Conservation (phyloP, 257 asterid genomes). For the Scutellaria baicalensis region DNA sequence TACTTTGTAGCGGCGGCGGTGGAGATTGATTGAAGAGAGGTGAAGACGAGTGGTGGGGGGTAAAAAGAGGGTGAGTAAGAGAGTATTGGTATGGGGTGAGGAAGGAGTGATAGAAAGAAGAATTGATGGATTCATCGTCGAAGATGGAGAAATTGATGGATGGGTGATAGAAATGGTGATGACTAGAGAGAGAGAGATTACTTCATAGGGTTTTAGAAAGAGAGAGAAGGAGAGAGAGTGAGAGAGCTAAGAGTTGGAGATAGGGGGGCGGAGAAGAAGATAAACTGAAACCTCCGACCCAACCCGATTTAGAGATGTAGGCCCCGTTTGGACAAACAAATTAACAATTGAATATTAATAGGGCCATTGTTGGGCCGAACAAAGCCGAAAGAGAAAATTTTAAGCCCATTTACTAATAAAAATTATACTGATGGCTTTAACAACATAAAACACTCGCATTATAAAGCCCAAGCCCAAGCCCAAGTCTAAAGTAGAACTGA, state of each 20-base stretch:
- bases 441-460: too few relatives aligned
- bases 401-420: too few relatives aligned
- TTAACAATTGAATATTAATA: too few relatives aligned
- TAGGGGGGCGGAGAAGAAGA: slow-evolving; percentile 24
- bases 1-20: slow-evolving; percentile 31
- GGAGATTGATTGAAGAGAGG: slow-evolving; percentile 23
- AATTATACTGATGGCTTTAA: too few relatives aligned
- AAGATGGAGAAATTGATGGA: too few relatives aligned
- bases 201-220: too few relatives aligned
- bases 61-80: slow-evolving; percentile 28
- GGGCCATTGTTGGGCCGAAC: neutral
- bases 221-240: too few relatives aligned
- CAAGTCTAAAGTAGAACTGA: too few relatives aligned
- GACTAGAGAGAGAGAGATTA: neutral
- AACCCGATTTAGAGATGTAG: neutral
- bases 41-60: slow-evolving; percentile 31
- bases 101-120: slow-evolving; percentile 41
- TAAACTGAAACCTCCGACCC: slow-evolving; percentile 1
- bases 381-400: neutral
- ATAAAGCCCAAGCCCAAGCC: too few relatives aligned
- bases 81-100: slow-evolving; percentile 22
- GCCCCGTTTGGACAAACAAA: neutral
- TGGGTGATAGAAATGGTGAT: neutral
- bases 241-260: neutral
- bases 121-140: slow-evolving; percentile 47